Percentiles rank a stretch among this genome's conserved stretches.
Conservation (phyloP, 106 monocot species). For the Amphibolis antarctica region DNA sequence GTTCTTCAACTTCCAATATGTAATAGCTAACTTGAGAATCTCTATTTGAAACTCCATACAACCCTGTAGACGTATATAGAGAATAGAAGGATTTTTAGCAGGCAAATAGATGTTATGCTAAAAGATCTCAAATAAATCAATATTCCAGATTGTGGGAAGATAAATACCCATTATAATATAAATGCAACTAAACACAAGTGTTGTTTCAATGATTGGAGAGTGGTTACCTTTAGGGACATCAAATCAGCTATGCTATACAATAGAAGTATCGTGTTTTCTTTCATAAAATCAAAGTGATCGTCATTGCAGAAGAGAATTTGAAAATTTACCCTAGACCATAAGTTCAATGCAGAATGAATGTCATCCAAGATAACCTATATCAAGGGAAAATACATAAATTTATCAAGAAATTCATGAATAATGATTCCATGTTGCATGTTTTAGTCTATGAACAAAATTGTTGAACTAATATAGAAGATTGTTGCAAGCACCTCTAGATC, state of each 20-base stretch:
- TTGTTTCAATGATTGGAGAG: neutral
- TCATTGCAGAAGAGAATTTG: neutral
- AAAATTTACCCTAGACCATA: slow-evolving; percentile 5
- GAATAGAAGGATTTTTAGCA: neutral
- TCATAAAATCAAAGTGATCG: slow-evolving; percentile 7
- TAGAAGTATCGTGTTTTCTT: slow-evolving; percentile 7
- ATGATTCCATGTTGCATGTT: neutral
- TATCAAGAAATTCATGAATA: neutral
- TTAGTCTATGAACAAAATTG: neutral
- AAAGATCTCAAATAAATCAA: too few relatives aligned
- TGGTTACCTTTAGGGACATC: slow-evolving; percentile 12
- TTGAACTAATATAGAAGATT: neutral
- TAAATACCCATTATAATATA: too few relatives aligned
- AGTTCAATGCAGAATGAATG: slow-evolving; percentile 10
- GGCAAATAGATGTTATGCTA: too few relatives aligned
- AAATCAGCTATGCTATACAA: slow-evolving; percentile 10
- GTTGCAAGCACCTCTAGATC: slow-evolving; percentile 28
- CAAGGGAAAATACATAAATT: neutral
- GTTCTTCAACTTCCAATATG: slow-evolving; percentile 33
- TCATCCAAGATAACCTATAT: slow-evolving; percentile 16
- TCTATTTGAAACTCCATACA: slow-evolving; percentile 42
- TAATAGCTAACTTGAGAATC: slow-evolving; percentile 36
- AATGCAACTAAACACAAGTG: too few relatives aligned
- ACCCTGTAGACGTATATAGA: slow-evolving; percentile 36
- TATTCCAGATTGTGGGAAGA: too few relatives aligned